Evolutionary conservation across 192 early-diverging fungal species (phyloP), one percentile per base, ranked within the genome.

Genomic region (Oehlia diaphana): DNA sequence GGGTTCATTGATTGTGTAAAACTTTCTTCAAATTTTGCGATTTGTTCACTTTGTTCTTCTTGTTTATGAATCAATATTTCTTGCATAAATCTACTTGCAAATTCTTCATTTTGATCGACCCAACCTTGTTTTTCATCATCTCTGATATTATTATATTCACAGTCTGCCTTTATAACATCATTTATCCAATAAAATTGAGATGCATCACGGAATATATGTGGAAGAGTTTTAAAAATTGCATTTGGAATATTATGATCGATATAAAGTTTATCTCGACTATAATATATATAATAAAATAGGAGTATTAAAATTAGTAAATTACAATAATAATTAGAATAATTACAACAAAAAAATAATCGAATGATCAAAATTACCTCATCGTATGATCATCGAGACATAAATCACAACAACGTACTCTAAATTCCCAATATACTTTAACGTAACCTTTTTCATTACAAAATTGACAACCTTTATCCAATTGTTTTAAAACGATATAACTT

Each of bases 381-480:
- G 74, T 76, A 2, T 16, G 1, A 19, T 63, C 21, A 23, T 62
- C 62, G 9, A 76, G 35, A 76, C 74, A 76, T 28, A 23, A 23
- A 64, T 65, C 37, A 64, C 74, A 76, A 39, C 61, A 62, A 10
- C 74, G 44, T 23, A 76, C 74, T 9, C 74, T 13, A 63, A 76
- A 76, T 39, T 42, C 33, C 74, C 74, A 76, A 64, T 76, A 76
- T 31, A 76, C 74, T 64, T 64, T 76, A 31, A 53, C 21, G 47
- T 58, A 58, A 13, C 33, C 42, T 9, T 19, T 62, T 44, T 23
- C 42, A 14, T 63, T 35, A 64, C 74, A 76, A 76, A 76, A 76
- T 76, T 76, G 74, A 76, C 74, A 76, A 33, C 74, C 74, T 16
- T 65, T 64, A 23, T 42, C 61, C 39, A 76, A 28, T 65, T 39